These are phyloP conservation scores for Alternaria sp. DNA, from an alignment of 2,329 filamentous ascomycete species.

Conservation along the genomic window DNA sequence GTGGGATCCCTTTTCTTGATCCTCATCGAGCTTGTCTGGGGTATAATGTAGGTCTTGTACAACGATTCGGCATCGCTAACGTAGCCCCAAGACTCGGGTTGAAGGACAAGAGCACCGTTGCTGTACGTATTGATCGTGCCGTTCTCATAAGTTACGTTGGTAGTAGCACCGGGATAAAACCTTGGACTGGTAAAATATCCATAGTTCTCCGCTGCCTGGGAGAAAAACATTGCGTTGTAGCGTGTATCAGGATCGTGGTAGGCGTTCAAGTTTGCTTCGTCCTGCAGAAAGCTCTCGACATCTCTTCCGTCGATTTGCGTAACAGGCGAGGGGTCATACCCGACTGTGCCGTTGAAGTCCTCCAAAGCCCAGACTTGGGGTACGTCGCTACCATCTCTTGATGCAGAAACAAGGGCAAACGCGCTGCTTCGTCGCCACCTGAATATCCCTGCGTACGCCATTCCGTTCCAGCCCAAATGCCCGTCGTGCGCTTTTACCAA, in stretches of 20 bases:
- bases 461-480: constrained; percentile 47
- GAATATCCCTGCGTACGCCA: constrained; percentile 46
- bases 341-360: constrained; percentile 41
- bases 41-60: constrained; percentile 46
- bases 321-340: constrained; percentile 44
- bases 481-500: constrained; percentile 45
- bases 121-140: constrained; percentile 38
- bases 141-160: constrained; percentile 46
- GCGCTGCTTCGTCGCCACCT: constrained; percentile 38
- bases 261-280: constrained; percentile 34
- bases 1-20: constrained; percentile 36
- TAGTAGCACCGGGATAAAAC: constrained; percentile 41
- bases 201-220: constrained; percentile 39
- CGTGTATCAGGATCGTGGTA: constrained; percentile 52
- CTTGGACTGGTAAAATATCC: constrained; percentile 40
- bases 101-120: constrained; percentile 39
- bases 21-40: constrained; percentile 16
- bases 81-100: constrained; percentile 34
- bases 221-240: constrained; percentile 50
- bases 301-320: constrained; percentile 48
- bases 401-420: constrained; percentile 41
- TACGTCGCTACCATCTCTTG: constrained; percentile 34
- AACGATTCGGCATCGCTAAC: constrained; percentile 48
- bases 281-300: constrained; percentile 43
- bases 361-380: constrained; percentile 41